phyloP scores from a whole-genome alignment of 306 rosid species.

The Elaeagnus macrophylla region DNA sequence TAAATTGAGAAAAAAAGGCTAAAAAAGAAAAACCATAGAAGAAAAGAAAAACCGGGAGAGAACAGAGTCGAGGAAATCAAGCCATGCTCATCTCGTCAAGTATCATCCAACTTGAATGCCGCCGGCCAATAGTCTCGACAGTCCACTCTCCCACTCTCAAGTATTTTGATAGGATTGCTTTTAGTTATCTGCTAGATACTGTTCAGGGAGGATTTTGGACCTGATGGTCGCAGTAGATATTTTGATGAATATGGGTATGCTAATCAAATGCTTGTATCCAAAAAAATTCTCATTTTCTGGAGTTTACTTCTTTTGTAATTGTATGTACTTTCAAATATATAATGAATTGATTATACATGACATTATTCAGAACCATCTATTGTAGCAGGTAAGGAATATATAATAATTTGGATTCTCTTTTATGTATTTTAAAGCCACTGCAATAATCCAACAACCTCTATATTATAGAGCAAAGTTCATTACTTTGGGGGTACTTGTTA shows the following conservation, averaged over 20 bases:
- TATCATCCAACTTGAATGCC: no score
- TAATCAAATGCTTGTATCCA: not conserved
- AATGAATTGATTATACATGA: constrained; percentile 59
- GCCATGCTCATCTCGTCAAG: no score
- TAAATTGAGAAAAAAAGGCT: no score
- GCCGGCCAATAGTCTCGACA: no score
- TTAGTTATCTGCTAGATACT: constrained; percentile 57
- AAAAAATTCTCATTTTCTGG: constrained; percentile 5
- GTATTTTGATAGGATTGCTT: no score
- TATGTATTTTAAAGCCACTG: constrained; percentile 3
- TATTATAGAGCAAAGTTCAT: constrained; percentile 7
- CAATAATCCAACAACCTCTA: not conserved
- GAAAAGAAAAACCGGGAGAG: no score
- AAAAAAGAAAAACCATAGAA: no score
- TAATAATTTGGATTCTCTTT: constrained; percentile 16
- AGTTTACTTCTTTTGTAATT: no score
- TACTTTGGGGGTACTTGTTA: constrained; percentile 3
- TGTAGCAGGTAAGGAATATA: constrained; percentile 67
- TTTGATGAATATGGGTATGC: constrained; percentile 93
- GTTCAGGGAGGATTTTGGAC: constrained; percentile 96
- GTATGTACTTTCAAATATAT: constrained; percentile 10
- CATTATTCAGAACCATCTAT: constrained; percentile 90
- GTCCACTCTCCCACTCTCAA: no score
- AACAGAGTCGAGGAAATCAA: no score
- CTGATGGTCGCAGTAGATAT: constrained; percentile 98